Conservation (phyloP, 2,329 filamentous ascomycete species). For the Xylaria sp. region DNA sequence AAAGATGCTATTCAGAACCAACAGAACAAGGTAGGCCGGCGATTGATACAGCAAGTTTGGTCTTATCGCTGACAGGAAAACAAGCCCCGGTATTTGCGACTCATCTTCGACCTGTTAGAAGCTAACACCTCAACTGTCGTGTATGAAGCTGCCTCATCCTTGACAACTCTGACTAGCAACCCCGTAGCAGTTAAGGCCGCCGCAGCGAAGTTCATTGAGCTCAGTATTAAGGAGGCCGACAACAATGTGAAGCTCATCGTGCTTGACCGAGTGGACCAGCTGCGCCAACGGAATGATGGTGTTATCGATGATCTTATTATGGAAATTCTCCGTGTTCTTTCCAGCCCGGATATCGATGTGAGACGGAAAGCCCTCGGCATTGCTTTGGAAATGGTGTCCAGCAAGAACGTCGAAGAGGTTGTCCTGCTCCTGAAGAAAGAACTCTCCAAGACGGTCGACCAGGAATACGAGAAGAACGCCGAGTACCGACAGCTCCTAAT, state of each 20-base stretch:
- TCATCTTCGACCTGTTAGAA: conserved; percentile 96
- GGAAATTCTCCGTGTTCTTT: conserved; percentile 92
- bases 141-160: conserved; percentile 92
- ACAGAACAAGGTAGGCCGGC: conserved; percentile 72
- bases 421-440: conserved; percentile 96
- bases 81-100: conserved; percentile 78
- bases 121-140: conserved; percentile 90
- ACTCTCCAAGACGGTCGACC: conserved; percentile 92
- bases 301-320: conserved; percentile 91
- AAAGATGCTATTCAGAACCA: conserved; percentile 95
- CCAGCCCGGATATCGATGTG: conserved; percentile 93
- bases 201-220: conserved; percentile 90
- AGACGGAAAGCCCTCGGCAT: conserved; percentile 85
- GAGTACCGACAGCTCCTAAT: conserved; percentile 94
- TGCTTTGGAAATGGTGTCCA: conserved; percentile 95
- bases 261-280: conserved; percentile 82
- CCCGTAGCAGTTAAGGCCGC: conserved; percentile 97
- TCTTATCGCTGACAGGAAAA: conserved; percentile 18
- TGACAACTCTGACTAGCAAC: conserved; percentile 91
- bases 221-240: conserved; percentile 95
- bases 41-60: background rate
- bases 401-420: conserved; percentile 97
- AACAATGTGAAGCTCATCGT: conserved; percentile 99
- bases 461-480: conserved; percentile 97
- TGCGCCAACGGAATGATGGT: conserved; percentile 82